Percentiles rank a stretch among this genome's conserved stretches.
Evolutionary conservation across 2,329 filamentous ascomycete genomes (phyloP).

Genomic region (Fusarium avenaceum): DNA sequence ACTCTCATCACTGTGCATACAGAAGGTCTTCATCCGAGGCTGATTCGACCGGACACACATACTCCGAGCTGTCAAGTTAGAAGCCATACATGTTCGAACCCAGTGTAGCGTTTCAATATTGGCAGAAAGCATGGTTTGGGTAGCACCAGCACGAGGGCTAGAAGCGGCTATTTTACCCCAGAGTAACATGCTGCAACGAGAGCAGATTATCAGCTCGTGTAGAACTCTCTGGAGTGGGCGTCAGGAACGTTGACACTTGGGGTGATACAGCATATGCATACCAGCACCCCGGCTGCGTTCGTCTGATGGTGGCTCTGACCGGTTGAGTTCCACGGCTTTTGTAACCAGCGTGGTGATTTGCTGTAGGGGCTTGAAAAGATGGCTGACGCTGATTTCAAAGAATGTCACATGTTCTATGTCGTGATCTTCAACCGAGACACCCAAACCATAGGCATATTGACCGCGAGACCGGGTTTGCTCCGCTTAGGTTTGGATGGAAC

Average conservation of each 20-base stretch:
- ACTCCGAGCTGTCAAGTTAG: background rate
- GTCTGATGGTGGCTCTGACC: slow-evolving; percentile 28
- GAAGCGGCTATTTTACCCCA: slow-evolving; percentile 6
- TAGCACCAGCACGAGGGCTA: slow-evolving; percentile 22
- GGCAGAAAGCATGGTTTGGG: slow-evolving; percentile 9
- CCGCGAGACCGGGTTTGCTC: slow-evolving; percentile 1
- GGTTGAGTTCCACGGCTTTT: slow-evolving; percentile 40
- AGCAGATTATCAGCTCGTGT: slow-evolving; percentile 2
- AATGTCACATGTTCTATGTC: slow-evolving; percentile 28
- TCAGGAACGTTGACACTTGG: slow-evolving; percentile 7
- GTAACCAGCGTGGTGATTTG: slow-evolving; percentile 10
- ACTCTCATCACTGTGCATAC: background rate
- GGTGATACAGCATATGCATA: slow-evolving; percentile 39
- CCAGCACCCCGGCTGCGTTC: slow-evolving; percentile 5
- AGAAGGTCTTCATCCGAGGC: background rate
- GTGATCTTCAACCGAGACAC: slow-evolving; percentile 5
- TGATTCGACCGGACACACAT: background rate
- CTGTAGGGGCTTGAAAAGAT: background rate
- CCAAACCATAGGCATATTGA: background rate
- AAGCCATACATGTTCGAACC: slow-evolving; percentile 2
- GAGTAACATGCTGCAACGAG: slow-evolving; percentile 9
- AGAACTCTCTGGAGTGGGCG: background rate
- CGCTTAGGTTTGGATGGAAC: background rate
- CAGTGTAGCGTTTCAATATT: slow-evolving; percentile 1
- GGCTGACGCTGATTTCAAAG: slow-evolving; percentile 9